Evolutionary conservation across 192 early-diverging fungal species (phyloP).

Genomic region (Entrophospora sp.): DNA sequence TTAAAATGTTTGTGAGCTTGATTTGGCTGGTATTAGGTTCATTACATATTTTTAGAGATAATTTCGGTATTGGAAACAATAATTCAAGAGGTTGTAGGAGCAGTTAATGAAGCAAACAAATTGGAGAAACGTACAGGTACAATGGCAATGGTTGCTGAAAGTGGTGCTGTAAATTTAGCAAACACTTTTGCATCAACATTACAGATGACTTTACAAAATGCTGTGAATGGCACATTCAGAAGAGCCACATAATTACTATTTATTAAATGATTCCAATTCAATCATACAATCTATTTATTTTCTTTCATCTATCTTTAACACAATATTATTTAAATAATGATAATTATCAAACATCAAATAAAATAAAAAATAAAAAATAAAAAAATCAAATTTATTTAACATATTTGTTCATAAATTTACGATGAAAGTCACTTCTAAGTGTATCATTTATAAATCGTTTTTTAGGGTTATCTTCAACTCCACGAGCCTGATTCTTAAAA

Average conservation of each 20-base stretch:
- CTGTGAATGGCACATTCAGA: background rate
- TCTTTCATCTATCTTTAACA: no score
- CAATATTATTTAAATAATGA: no score
- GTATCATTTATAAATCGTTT: slow-evolving; percentile 98
- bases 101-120: slow-evolving; percentile 58
- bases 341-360: no score
- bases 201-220: background rate
- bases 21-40: slow-evolving; percentile 78
- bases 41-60: slow-evolving; percentile 76
- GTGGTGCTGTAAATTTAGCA: slow-evolving; percentile 5
- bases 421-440: slow-evolving; percentile 91
- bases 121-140: slow-evolving; percentile 40
- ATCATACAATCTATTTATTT: no score
- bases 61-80: slow-evolving; percentile 74
- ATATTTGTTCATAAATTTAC: slow-evolving; percentile 92
- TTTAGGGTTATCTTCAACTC: slow-evolving; percentile 76
- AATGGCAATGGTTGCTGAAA: background rate
- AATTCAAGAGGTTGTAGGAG: slow-evolving; percentile 61
- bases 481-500: slow-evolving; percentile 92
- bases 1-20: slow-evolving; percentile 94
- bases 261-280: no score
- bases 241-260: no score
- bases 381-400: slow-evolving; percentile 57
- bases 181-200: background rate
- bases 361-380: no score